Conservation (phyloP, 176 grass and related monocot genomes). For the Neostapfia colusana region DNA sequence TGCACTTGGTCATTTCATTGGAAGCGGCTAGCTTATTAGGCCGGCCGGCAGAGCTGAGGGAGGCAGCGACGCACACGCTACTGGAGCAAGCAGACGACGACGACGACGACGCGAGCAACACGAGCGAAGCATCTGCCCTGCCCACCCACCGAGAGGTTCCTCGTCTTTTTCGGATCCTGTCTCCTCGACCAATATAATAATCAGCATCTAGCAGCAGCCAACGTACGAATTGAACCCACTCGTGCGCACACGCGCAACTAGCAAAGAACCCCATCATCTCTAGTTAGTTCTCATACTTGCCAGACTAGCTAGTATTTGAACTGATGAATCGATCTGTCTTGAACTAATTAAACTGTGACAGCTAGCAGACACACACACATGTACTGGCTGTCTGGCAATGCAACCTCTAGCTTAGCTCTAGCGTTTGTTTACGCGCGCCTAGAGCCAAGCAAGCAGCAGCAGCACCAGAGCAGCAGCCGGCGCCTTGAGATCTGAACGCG, state of each 20-base stretch:
- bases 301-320: no score
- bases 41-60: no score
- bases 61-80: no score
- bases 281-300: no score
- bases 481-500: slow-evolving; percentile 20
- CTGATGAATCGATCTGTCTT: not conserved
- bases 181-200: not conserved
- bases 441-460: not conserved
- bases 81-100: no score
- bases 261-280: no score
- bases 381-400: not conserved
- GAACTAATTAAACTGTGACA: not conserved
- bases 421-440: not conserved
- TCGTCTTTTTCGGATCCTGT: slow-evolving; percentile 31
- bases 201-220: no score
- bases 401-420: no score
- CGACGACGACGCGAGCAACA: slow-evolving; percentile 12
- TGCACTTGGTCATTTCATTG: no score
- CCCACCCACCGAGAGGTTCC: slow-evolving; percentile 29
- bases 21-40: no score
- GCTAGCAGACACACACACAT: not conserved
- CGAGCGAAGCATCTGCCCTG: slow-evolving; percentile 44
- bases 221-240: not conserved
- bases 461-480: no score
- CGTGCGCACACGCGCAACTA: not conserved